These are phyloP conservation scores for Mediolabrus comicus DNA, from an alignment of 108 stramenopile species.

Conservation along the genomic window DNA sequence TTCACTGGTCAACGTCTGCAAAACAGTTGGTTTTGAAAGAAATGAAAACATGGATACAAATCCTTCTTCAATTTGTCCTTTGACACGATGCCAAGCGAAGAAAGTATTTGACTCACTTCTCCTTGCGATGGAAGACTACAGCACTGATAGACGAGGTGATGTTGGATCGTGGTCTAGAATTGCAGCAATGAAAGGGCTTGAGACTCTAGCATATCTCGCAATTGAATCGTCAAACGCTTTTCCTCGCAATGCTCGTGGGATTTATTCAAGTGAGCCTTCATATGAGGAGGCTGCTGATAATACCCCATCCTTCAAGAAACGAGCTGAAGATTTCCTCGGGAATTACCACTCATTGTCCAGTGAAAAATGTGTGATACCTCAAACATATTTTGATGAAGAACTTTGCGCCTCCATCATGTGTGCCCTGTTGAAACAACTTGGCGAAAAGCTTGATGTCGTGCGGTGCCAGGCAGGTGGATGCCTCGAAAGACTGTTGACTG, in stretches of 20 bases:
- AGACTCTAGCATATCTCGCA: constrained; percentile 48
- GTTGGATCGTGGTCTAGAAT: constrained; percentile 97
- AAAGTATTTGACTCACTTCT: constrained; percentile 73
- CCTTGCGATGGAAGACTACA: constrained; percentile 88
- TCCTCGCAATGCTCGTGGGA: constrained; percentile 17
- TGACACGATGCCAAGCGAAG: constrained; percentile 44
- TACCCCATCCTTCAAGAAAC: constrained; percentile 26
- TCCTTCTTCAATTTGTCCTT: constrained; percentile 13
- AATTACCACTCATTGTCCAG: neutral
- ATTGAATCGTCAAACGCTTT: constrained; percentile 30
- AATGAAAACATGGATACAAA: neutral
- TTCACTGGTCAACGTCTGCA: constrained; percentile 66
- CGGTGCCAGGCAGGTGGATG: constrained; percentile 80
- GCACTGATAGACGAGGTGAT: constrained; percentile 95
- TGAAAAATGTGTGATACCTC: neutral
- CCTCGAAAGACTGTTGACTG: constrained; percentile 57
- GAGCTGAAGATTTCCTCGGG: neutral
- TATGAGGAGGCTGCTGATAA: neutral
- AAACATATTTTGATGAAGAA: constrained; percentile 34
- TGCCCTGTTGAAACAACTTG: constrained; percentile 81
- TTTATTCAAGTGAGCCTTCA: neutral
- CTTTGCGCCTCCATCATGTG: constrained; percentile 53
- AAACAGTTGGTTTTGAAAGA: constrained; percentile 57
- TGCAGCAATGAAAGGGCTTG: constrained; percentile 87
- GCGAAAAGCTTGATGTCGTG: constrained; percentile 92